Base-by-base conservation (phyloP, 2,329 filamentous ascomycete species). In the Tolypocladium tropicale region DNA sequence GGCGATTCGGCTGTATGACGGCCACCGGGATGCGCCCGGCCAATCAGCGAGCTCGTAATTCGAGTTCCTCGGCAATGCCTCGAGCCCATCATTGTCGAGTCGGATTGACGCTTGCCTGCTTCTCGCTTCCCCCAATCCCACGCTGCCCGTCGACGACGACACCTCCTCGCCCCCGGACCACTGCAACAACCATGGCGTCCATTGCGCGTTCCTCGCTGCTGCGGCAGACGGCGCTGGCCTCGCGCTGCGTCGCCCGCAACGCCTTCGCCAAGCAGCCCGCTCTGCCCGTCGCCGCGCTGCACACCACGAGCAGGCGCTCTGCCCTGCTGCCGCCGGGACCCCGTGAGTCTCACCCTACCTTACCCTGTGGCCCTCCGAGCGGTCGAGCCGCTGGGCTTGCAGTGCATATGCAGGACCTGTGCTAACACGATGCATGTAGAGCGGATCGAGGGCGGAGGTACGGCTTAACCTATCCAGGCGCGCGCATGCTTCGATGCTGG, bases 271-370 rank as follows among this genome's bases (percentile, higher is more conserved):
- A 67, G 63, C 63, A 66, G 64, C 63, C 52, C 59, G 66, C 70
- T 59, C 73, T 75, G 63, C 78, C 84, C 72, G 78, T 85, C 65
- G 86, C 91, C 62, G 86, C 89, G 64, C 96, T 99, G 82, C 92
- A 96, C 75, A 89, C 87, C 67, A 90, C 89, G 46, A 80, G 84
- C 73, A 82, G 83, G 74, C 72, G 79, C 81, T 69, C 86, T 93
- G 80, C 83, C 66, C 86, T 99, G 68, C 81, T 99, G 57, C 90
- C 93, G 58, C 86, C 91, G 56, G 82, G 88, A 62, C 91, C 92
- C 67, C 94, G 91, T 94, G 79, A 76, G 88, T 81, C 48, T 30
- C 32, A 34, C 43, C 53, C 16, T 33, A 16, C 34, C 34, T 12
- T 9, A n/a, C 21, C 46, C 46, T 32, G 9, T 28, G 4, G 2